These are phyloP conservation scores for Fallopia convolvulus DNA, from an alignment of 148 eudicot genomes.

Conservation along the genomic window DNA sequence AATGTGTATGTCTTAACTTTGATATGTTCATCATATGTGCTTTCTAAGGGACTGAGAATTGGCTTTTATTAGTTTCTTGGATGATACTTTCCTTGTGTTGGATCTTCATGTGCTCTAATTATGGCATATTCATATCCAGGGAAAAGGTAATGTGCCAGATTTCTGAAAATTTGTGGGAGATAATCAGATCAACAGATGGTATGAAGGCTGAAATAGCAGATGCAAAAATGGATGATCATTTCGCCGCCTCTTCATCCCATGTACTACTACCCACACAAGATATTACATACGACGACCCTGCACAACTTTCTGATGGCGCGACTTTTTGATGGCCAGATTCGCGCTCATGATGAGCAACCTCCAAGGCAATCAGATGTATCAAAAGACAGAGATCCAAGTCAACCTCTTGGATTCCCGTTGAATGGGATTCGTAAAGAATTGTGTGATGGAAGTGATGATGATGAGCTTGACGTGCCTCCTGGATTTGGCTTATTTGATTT, in stretches of 20 bases:
- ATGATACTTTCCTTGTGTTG: background rate
- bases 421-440: conserved; percentile 17
- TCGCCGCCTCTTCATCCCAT: conserved; percentile 25
- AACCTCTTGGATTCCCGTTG: conserved; percentile 38
- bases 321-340: conserved; percentile 23
- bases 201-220: too few relatives aligned
- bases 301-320: conserved; percentile 20
- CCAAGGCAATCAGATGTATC: conserved; percentile 9
- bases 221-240: conserved; percentile 20
- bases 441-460: conserved; percentile 43
- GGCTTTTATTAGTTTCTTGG: too few relatives aligned
- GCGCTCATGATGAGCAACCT: conserved; percentile 13
- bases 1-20: too few relatives aligned
- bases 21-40: background rate
- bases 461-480: conserved; percentile 70
- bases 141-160: conserved; percentile 55
- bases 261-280: conserved; percentile 14
- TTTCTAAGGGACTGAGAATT: background rate
- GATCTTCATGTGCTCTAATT: background rate
- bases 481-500: conserved; percentile 54
- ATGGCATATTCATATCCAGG: conserved; percentile 19
- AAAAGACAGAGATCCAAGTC: conserved; percentile 20
- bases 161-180: conserved; percentile 65
- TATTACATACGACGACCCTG: conserved; percentile 17
- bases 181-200: too few relatives aligned